Base-by-base conservation (phyloP, 441 rosid genomes). In the Erodium trifolium region DNA sequence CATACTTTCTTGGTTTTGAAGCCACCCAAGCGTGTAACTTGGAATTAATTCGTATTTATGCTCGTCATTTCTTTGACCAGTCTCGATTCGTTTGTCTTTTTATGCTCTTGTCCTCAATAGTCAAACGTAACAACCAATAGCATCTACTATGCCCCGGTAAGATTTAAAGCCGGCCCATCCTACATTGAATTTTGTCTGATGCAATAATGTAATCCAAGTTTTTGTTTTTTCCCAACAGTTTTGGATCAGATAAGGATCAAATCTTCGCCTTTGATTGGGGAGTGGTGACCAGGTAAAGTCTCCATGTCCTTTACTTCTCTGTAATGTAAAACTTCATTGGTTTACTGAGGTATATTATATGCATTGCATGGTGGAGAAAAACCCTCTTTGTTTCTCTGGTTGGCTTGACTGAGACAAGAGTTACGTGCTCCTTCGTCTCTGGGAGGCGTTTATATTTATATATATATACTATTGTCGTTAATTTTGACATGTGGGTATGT, bases 401-500 rank as follows among this genome's bases (percentile, higher is more conserved):
- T 74, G 66, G 73, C 75, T 77, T 68, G 74, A 31, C 70, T 1
- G 8, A 18, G 77, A 69, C 75, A 75, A 80, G 68, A 65, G 7
- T 63, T n/a, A 55, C 64, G 71, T 72, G 74, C 70, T 66, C 68
- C 75, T 14, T n/a, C 0, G 17, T 49, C 16, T n/a, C 55, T 49
- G 4, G 14, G 55, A 53, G 60, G 60, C 14, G n/a, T 53, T 53
- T 51, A 4, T 51, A 53, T 53, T 14, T 53, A 2, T 31, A 31
- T 31, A 31, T 31, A 31, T 31, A 0, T 51, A 10, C 49, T 43
- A 49, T 49, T 49, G 55, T 49, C 5, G 5, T 49, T 12, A 49
- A 57, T 82, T 75, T 63, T 3, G 88, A 82, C 91, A 88, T 79
- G 90, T 83, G 88, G 72, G 19, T 7, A 37, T 37, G 6, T 37